Conservation (phyloP, 257 asterid genomes). For the Nicotiana noctiflora region DNA sequence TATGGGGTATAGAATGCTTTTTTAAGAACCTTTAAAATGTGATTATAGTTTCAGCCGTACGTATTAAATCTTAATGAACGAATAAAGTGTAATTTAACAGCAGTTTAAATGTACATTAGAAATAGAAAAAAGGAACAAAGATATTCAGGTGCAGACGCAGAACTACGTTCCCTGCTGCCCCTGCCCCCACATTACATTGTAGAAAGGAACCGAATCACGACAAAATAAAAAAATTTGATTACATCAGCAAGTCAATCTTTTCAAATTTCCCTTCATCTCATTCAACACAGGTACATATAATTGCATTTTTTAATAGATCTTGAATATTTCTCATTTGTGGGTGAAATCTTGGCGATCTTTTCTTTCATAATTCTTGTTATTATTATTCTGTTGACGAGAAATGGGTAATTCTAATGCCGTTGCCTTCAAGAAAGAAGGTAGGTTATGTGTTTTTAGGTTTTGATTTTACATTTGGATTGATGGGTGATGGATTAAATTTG, state of each 20-base stretch:
- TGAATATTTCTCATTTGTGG: conserved; percentile 1
- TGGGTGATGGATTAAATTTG: not conserved
- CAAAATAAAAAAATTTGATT: not conserved
- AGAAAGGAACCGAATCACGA: not conserved
- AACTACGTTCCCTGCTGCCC: not conserved
- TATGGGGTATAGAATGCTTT: no score
- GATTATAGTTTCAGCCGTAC: no score
- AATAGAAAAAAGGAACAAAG: not conserved
- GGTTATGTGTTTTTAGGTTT: conserved; percentile 6
- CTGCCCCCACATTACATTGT: not conserved
- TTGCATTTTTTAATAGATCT: not conserved
- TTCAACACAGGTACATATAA: not conserved
- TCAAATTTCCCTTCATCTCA: not conserved
- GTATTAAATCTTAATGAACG: no score
- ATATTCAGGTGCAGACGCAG: not conserved
- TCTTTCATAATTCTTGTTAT: not conserved
- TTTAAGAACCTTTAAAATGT: no score
- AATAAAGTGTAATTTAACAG: no score
- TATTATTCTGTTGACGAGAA: conserved; percentile 16
- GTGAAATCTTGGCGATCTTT: conserved; percentile 8
- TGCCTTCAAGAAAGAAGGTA: conserved; percentile 22
- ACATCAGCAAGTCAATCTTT: not conserved
- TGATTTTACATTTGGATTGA: not conserved
- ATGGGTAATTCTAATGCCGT: conserved; percentile 20
- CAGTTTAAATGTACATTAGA: no score